Percentiles rank a stretch among this genome's conserved stretches.
Evolutionary conservation across 129 eudicot genomes (phyloP).

Genomic region (Chrysanthemum seticuspe): DNA sequence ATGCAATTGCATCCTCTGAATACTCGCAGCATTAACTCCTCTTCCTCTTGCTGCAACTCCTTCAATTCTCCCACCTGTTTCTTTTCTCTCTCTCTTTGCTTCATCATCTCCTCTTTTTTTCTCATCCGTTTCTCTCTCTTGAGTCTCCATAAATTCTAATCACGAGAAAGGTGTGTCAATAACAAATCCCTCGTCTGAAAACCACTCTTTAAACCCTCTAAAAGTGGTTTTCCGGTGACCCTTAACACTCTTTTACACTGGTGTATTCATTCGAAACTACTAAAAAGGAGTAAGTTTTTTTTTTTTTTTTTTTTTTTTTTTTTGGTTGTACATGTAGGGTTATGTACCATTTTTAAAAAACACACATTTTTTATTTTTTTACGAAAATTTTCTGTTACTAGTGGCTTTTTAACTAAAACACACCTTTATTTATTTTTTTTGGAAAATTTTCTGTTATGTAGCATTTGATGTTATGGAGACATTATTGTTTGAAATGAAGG

Average conservation of each 20-base stretch:
- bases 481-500: background rate
- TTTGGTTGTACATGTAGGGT: background rate
- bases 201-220: constrained; percentile 25
- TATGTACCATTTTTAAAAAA: constrained; percentile 10
- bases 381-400: background rate
- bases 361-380: too few relatives aligned
- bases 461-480: constrained; percentile 8
- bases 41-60: constrained; percentile 30
- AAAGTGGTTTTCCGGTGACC: constrained; percentile 40
- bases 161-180: constrained; percentile 52
- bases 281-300: constrained; percentile 43
- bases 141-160: constrained; percentile 60
- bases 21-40: constrained; percentile 80
- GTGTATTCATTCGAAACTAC: background rate
- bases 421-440: background rate
- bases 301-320: too few relatives aligned
- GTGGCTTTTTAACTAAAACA: constrained; percentile 4
- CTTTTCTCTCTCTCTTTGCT: constrained; percentile 18
- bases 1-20: constrained; percentile 80
- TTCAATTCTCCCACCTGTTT: constrained; percentile 39
- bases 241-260: constrained; percentile 31
- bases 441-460: background rate
- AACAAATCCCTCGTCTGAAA: constrained; percentile 24
- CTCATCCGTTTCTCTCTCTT: constrained; percentile 33
- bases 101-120: constrained; percentile 20